These are phyloP conservation scores for Umbelopsis vinacea DNA, from an alignment of 192 early-diverging fungal genomes.

Conservation along the genomic window DNA sequence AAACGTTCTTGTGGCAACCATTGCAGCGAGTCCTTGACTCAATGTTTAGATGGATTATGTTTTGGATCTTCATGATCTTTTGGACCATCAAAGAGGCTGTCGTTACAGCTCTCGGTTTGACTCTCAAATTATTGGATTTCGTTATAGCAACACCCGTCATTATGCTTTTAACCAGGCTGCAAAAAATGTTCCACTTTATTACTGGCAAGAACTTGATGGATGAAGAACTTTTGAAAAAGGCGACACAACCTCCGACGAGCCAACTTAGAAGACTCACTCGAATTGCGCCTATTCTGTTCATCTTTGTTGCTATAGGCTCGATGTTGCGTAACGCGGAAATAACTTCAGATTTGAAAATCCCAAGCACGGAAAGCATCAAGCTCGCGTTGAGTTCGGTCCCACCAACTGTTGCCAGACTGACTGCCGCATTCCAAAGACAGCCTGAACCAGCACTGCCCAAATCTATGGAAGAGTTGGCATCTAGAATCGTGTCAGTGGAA, in stretches of 20 bases:
- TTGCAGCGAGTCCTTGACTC: slow-evolving; percentile 4
- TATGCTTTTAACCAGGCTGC: neutral
- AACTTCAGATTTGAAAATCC: neutral
- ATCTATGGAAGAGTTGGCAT: slow-evolving; percentile 9
- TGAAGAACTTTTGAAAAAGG: slow-evolving; percentile 9
- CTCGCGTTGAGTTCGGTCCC: neutral
- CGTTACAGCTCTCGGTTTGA: neutral
- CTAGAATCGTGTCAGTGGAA: slow-evolving; percentile 5
- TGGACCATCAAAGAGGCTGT: slow-evolving; percentile 23
- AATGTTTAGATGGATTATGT: slow-evolving; percentile 16
- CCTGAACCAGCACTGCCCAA: slow-evolving; percentile 1
- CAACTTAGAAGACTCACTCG: neutral
- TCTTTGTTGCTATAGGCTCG: neutral
- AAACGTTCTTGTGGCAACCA: slow-evolving; percentile 8
- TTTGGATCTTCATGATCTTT: slow-evolving; percentile 26
- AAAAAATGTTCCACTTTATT: neutral
- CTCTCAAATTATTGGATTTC: neutral
- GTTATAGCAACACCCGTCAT: slow-evolving; percentile 1
- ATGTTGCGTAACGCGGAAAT: neutral
- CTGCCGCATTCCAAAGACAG: neutral
- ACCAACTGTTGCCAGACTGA: neutral
- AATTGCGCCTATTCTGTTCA: neutral
- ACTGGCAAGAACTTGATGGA: slow-evolving; percentile 6
- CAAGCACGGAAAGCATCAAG: neutral
- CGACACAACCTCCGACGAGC: neutral